A percentile compares a stretch with the other conserved stretches of the same genome.
These are phyloP conservation scores for Neurospora terricola DNA, from an alignment of 495 filamentous ascomycete genomes.

Conservation along the genomic window DNA sequence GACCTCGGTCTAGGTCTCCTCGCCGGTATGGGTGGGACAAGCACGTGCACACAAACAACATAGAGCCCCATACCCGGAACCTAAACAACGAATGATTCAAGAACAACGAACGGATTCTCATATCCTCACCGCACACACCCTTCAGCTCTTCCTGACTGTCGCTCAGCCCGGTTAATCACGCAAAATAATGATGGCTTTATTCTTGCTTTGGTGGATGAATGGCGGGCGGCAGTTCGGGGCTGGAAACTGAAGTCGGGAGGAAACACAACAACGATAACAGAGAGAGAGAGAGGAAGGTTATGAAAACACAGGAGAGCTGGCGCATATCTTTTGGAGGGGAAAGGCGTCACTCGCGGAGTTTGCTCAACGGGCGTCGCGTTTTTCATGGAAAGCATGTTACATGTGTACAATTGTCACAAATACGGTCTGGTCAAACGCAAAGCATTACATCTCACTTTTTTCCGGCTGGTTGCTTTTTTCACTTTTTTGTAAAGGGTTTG, in stretches of 20 bases:
- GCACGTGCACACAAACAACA: neutral
- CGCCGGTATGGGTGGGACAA: neutral
- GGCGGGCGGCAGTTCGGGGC: neutral
- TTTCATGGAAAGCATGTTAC: slow-evolving; percentile 19
- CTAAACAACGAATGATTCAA: neutral
- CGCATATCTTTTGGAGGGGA: neutral
- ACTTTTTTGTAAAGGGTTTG: neutral
- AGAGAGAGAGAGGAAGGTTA: neutral
- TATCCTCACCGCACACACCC: neutral
- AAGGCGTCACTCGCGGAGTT: neutral
- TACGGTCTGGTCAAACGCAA: neutral
- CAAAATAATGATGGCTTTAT: neutral
- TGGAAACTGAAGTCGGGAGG: neutral
- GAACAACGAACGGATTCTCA: neutral
- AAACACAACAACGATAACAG: neutral
- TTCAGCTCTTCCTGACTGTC: neutral
- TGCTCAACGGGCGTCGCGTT: slow-evolving; percentile 3
- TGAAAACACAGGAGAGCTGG: neutral
- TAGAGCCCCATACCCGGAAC: neutral
- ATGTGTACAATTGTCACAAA: slow-evolving; percentile 35
- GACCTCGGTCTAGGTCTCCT: neutral
- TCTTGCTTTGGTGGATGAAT: neutral
- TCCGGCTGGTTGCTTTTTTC: slow-evolving; percentile 22
- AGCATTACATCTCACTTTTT: neutral
- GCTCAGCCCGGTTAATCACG: neutral